These are phyloP conservation scores for Fragaria iinumae DNA, from an alignment of 306 rosid genomes.

Conservation along the genomic window DNA sequence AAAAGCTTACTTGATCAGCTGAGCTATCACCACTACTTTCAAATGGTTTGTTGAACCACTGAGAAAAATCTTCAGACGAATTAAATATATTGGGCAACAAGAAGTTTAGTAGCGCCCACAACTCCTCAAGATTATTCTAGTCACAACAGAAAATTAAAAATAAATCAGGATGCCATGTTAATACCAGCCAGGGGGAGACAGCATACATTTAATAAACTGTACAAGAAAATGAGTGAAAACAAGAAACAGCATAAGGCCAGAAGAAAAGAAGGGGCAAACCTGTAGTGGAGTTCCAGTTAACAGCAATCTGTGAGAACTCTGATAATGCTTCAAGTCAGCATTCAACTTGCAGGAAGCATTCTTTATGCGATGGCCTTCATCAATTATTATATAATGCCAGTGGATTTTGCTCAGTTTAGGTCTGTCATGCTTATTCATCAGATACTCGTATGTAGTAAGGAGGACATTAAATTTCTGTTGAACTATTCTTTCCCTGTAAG, in stretches of 20 bases:
- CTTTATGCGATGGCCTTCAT: slow-evolving; percentile 99
- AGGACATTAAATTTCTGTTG: slow-evolving; percentile 95
- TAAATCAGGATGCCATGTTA: slow-evolving; percentile 25
- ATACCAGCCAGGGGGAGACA: slow-evolving; percentile 16
- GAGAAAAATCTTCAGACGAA: slow-evolving; percentile 96
- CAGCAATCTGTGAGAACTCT: slow-evolving; percentile 95
- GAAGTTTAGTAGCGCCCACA: slow-evolving; percentile 97
- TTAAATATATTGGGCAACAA: slow-evolving; percentile 96
- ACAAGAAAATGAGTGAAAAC: not conserved
- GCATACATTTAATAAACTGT: slow-evolving; percentile 15
- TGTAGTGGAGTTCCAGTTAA: slow-evolving; percentile 98
- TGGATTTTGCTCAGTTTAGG: slow-evolving; percentile 93
- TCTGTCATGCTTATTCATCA: slow-evolving; percentile 99
- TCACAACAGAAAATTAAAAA: slow-evolving; percentile 27
- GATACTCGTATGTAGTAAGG: slow-evolving; percentile 92
- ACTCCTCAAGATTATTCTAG: slow-evolving; percentile 98
- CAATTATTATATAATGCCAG: slow-evolving; percentile 97
- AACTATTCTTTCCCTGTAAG: slow-evolving; percentile 87
- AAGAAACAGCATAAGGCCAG: slow-evolving; percentile 12
- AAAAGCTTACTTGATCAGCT: slow-evolving; percentile 70
- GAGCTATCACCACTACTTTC: slow-evolving; percentile 91
- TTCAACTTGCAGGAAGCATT: slow-evolving; percentile 99
- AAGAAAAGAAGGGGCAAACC: slow-evolving; percentile 43
- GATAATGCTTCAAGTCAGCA: slow-evolving; percentile 88
- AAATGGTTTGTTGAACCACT: slow-evolving; percentile 99